Evolutionary conservation across 805 yeast species (phyloP), one percentile per base, ranked within the genome.

Genomic region (Yarrowia phangngaensis): DNA sequence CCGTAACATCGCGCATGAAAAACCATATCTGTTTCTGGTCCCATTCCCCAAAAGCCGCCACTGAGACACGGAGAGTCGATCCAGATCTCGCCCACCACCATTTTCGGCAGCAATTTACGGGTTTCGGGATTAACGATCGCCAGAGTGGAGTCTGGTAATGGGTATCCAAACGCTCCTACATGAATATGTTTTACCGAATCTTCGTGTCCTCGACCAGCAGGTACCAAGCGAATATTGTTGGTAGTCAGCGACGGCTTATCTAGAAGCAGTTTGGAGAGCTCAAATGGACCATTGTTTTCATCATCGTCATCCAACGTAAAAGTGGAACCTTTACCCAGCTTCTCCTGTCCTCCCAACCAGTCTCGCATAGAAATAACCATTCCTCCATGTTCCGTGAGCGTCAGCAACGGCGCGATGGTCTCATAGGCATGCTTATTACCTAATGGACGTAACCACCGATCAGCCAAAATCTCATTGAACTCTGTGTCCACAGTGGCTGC

Each of bases 41-140:
- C 80, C 14, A 76, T 63, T 1, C 79, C 89, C 81, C 88, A 87
- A 60, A 84, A 85, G 0, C 95, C 95, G 12, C 95, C 96, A 2
- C 95, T 81, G 6, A 92, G 66, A 53, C 94, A 84, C 1, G 90
- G 90, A 32, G 94, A 82, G 58, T 89, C 96, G n/a, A 92, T 84
- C 97, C 97, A 92, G 24, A 92, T 81, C 64, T 92, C 99, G 20
- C 98, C 98, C 12, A 92, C 85, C 54, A 83, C 86, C 59, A 84
- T 76, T 38, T 75, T 81, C 2, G 80, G 78, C 4, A 86, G 84
- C 13, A 92, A 67, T 2, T 80, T 70, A 27, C 81, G 75, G 52
- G 90, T 86, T 53, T 92, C 97, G 0, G 97, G 97, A 61, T 94
- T 88, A 0, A 92, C 97, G 20, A 92, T 78, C 0, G 97, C 97